Evolutionary conservation across 192 early-diverging fungal genomes (phyloP).

Genomic region (Coemansia sp.): DNA sequence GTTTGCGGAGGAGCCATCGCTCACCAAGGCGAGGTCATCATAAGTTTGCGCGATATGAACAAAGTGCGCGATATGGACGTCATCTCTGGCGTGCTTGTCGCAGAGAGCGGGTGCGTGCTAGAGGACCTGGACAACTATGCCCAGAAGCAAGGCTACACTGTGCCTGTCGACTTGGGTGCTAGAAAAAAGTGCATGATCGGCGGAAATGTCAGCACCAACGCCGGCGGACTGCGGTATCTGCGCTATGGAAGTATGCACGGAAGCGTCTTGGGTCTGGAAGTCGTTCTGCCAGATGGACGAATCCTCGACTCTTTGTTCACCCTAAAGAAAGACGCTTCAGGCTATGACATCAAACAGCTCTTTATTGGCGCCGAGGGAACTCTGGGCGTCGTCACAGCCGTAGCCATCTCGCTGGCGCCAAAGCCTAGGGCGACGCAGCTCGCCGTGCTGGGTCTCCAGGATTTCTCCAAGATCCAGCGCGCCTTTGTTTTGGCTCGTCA

Average conservation of each 20-base stretch:
- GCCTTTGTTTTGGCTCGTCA: constrained; percentile 79
- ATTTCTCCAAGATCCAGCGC: constrained; percentile 78
- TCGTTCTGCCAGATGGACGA: constrained; percentile 89
- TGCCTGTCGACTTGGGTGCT: constrained; percentile 90
- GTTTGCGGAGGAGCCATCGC: constrained; percentile 91
- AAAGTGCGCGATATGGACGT: constrained; percentile 69
- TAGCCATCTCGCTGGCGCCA: constrained; percentile 82
- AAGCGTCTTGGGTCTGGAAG: constrained; percentile 91
- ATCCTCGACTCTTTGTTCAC: constrained; percentile 80
- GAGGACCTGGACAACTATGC: constrained; percentile 85
- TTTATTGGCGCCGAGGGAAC: constrained; percentile 98
- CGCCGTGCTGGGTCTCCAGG: constrained; percentile 77
- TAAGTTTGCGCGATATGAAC: constrained; percentile 79
- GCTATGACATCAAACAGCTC: constrained; percentile 97
- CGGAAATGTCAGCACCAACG: constrained; percentile 97
- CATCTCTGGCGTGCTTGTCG: constrained; percentile 80
- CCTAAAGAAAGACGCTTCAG: constrained; percentile 97
- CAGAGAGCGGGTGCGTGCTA: constrained; percentile 89
- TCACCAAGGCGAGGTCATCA: constrained; percentile 88
- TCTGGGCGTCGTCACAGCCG: constrained; percentile 89
- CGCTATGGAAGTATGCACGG: constrained; percentile 97
- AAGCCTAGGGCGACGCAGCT: constrained; percentile 69
- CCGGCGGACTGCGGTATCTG: constrained; percentile 91
- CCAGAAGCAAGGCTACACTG: constrained; percentile 79
- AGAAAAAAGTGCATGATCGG: constrained; percentile 93